Base-by-base conservation (phyloP, 257 asterid species). In the Leptodermis oblonga region DNA sequence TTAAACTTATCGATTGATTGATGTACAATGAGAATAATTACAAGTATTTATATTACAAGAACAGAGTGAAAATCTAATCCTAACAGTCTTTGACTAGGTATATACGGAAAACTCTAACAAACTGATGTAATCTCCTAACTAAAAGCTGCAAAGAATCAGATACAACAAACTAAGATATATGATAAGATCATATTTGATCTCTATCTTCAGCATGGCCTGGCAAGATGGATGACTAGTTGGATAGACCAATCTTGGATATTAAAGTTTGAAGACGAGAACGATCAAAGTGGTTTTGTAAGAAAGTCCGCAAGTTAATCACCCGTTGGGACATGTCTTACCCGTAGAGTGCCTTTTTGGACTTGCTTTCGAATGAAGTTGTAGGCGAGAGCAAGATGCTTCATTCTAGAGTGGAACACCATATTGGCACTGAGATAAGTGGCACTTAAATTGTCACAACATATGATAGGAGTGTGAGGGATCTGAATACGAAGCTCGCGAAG, bases 341-440 rank as follows among this genome's bases (percentile, higher is more conserved):
- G 42, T 10, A 69, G 64, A 2, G 9, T 12, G 6, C 65, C 23
- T 0, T 2, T 4, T 13, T 39, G 31, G 7, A 69, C 73, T 4
- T 48, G 30, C 1, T 69, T 34, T 1, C 55, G 66, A 13, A 69
- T 43, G 5, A 69, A 69, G 52, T 33, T 26, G 9, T 8, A 69
- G 23, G 58, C 66, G 1, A 69, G 2, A 0, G 65, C 23, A 13
- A 69, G 4, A 5, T 53, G 67, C 7, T 69, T 69, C 73, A 55
- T 69, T 9, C 66, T 17, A 4, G 73, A 69, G n/a, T 68, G 72
- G 17, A 68, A 68, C 23, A 68, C 46, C 2, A 30, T 45, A 52
- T 68, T 51, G 5, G 22, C 6, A 31, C 72, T 48, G 2, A 68
- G 18, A 31, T 51, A 26, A 0, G 48, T 68, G 0, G 63, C 72